Percentiles rank a stretch among this genome's conserved stretches.
Evolutionary conservation across 73 alveolate genomes (phyloP).

Genomic region (Paramecium sonneborni): DNA sequence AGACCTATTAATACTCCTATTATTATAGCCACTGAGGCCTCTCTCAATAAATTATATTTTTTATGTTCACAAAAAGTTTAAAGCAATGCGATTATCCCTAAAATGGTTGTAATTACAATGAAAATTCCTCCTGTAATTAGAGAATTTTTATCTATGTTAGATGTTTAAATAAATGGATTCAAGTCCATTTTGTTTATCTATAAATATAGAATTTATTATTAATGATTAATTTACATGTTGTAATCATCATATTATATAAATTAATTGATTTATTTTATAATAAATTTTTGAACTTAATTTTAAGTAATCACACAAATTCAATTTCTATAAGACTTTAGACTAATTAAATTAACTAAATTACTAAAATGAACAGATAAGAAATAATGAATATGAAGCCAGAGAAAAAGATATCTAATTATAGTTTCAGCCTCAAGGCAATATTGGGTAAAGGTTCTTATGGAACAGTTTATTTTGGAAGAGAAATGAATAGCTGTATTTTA

Average conservation of each 20-base stretch:
- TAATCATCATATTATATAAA: neutral
- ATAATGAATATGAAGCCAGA: constrained; percentile 34
- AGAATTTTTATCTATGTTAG: neutral
- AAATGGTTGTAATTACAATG: neutral
- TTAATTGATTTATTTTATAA: neutral
- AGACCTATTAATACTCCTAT: neutral
- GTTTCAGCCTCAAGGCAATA: constrained; percentile 40
- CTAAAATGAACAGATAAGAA: constrained; percentile 42
- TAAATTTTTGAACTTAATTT: neutral
- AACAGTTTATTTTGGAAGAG: constrained; percentile 59
- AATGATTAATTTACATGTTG: neutral
- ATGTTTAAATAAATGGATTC: neutral
- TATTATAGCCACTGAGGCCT: constrained; percentile 7
- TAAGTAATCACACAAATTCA: neutral
- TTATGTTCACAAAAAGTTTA: neutral
- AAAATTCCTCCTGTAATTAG: neutral
- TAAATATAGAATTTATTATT: neutral
- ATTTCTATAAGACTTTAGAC: neutral
- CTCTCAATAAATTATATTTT: neutral
- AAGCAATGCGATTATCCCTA: neutral
- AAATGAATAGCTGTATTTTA: neutral
- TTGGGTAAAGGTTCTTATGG: constrained; percentile 67
- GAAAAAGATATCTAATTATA: constrained; percentile 37
- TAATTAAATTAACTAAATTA: neutral
- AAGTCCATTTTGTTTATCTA: neutral